These are phyloP conservation scores for Fusarium foetens DNA, from an alignment of 2,329 filamentous ascomycete genomes.

Conservation along the genomic window DNA sequence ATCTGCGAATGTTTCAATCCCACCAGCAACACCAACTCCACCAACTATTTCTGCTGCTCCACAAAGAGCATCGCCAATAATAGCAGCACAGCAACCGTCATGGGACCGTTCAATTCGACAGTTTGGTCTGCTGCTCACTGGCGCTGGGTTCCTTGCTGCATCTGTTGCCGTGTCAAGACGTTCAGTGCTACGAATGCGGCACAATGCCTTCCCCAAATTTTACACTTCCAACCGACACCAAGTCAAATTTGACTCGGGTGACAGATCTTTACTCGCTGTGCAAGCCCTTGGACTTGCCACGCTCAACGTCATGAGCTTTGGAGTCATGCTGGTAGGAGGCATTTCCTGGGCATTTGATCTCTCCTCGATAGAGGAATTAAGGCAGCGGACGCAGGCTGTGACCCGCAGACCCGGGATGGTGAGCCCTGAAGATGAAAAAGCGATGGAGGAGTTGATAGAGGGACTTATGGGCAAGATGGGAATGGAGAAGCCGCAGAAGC, in stretches of 20 bases:
- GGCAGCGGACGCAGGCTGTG: constrained; percentile 59
- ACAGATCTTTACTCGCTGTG: constrained; percentile 71
- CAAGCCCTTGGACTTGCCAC: constrained; percentile 89
- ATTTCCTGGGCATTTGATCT: constrained; percentile 82
- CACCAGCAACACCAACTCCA: background rate
- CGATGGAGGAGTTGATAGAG: constrained; percentile 71
- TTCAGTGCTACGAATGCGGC: constrained; percentile 71
- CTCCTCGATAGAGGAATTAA: constrained; percentile 72
- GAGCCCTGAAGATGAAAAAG: constrained; percentile 63
- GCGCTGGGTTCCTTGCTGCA: constrained; percentile 78
- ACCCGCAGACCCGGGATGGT: constrained; percentile 49
- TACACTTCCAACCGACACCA: constrained; percentile 68
- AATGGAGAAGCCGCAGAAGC: constrained; percentile 46
- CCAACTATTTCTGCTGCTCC: background rate
- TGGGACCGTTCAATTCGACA: constrained; percentile 62
- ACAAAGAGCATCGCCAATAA: background rate
- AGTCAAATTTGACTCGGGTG: constrained; percentile 43
- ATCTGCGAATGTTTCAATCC: constrained; percentile 9
- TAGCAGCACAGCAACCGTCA: constrained; percentile 49
- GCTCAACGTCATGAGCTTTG: constrained; percentile 81
- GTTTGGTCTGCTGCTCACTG: constrained; percentile 76
- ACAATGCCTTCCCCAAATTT: constrained; percentile 73
- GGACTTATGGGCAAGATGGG: constrained; percentile 64
- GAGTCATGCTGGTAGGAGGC: constrained; percentile 78
- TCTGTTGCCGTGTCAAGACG: constrained; percentile 78